Conservation (phyloP, 192 early-diverging fungal species). For the Coemansia sp. region DNA sequence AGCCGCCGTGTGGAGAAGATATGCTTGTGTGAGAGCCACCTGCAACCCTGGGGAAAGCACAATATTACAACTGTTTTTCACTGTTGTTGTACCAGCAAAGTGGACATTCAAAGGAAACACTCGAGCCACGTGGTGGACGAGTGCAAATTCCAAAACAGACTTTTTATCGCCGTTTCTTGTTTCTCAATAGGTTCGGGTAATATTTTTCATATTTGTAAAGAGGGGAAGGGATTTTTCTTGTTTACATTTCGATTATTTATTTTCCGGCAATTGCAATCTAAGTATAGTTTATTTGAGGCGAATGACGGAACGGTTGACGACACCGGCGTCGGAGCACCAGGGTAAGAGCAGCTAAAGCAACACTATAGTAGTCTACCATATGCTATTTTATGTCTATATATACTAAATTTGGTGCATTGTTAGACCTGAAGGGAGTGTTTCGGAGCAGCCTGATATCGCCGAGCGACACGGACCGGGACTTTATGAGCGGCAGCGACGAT, state of each 20-base stretch:
- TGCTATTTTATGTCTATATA: neutral
- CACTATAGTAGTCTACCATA: neutral
- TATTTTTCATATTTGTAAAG: neutral
- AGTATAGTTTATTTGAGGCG: neutral
- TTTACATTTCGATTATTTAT: slow-evolving; percentile 1
- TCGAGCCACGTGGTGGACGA: neutral
- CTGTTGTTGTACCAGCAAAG: too few relatives aligned
- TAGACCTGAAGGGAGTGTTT: neutral
- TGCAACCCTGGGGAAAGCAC: neutral
- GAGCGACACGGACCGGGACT: slow-evolving; percentile 4
- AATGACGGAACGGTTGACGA: neutral
- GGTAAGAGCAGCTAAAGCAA: neutral
- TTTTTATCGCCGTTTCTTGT: neutral
- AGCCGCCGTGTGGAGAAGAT: too few relatives aligned
- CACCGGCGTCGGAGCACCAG: neutral
- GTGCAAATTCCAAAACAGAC: neutral
- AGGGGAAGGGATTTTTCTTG: neutral
- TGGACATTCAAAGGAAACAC: too few relatives aligned
- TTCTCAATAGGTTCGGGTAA: neutral
- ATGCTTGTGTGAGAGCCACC: neutral
- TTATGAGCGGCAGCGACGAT: slow-evolving; percentile 11
- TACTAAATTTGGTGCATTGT: neutral
- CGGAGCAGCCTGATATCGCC: slow-evolving; percentile 5
- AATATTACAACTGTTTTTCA: neutral
- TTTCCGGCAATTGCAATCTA: neutral